Conservation (phyloP, 306 rosid species). For the Potentilla sterilis region DNA sequence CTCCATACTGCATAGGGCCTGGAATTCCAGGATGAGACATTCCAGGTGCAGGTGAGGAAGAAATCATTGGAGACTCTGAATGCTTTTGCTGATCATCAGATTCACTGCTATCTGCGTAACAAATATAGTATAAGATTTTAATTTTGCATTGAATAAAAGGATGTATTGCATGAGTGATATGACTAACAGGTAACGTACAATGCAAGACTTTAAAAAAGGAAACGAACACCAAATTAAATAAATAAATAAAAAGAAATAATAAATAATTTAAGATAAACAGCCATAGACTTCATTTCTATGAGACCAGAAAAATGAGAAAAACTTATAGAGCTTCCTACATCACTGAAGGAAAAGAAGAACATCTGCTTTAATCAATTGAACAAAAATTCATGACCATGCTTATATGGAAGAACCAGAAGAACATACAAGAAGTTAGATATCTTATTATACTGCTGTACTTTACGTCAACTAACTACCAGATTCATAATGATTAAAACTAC, state of each 20-base stretch:
- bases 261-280: not conserved
- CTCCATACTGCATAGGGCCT: slow-evolving; percentile 56
- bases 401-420: not conserved
- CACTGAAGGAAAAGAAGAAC: not conserved
- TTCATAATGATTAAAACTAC: not conserved
- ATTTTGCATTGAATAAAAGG: slow-evolving; percentile 14
- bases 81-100: slow-evolving; percentile 59
- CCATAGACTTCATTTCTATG: not conserved
- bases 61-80: slow-evolving; percentile 52
- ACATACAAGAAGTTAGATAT: not conserved
- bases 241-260: not conserved
- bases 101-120: slow-evolving; percentile 60
- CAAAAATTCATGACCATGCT: not conserved
- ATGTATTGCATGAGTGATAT: slow-evolving; percentile 18
- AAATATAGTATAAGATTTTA: slow-evolving; percentile 23
- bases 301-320: slow-evolving; percentile 11
- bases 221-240: slow-evolving; percentile 15
- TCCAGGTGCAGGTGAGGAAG: slow-evolving; percentile 52
- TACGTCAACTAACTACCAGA: slow-evolving; percentile 14
- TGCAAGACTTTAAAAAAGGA: slow-evolving; percentile 16
- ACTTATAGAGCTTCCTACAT: not conserved
- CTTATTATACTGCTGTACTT: not conserved
- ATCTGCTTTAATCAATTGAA: not conserved
- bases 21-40: slow-evolving; percentile 49
- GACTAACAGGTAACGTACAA: not conserved